Evolutionary conservation across 495 filamentous ascomycete species (phyloP).

Genomic region (Xylaria sp.): DNA sequence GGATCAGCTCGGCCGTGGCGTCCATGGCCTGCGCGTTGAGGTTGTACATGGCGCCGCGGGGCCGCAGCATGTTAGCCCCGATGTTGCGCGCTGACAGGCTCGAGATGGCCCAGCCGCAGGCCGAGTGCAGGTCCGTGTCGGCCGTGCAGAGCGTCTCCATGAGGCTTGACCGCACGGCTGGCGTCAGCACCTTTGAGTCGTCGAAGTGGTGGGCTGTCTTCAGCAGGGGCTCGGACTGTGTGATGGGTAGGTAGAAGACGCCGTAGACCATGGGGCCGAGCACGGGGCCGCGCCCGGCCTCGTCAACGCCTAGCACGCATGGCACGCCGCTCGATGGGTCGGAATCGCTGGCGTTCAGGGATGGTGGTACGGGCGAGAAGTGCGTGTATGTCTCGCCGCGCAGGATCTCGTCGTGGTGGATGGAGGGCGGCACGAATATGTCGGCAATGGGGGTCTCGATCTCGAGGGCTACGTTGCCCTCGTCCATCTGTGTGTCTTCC

Average conservation of each 20-base stretch:
- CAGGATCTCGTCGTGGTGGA: slow-evolving; percentile 66
- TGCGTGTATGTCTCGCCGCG: slow-evolving; percentile 82
- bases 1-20: slow-evolving; percentile 86
- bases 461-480: slow-evolving; percentile 47
- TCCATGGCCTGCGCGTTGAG: slow-evolving; percentile 98
- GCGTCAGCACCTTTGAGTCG: slow-evolving; percentile 88
- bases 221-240: slow-evolving; percentile 73
- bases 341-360: slow-evolving; percentile 41
- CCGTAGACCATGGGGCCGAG: slow-evolving; percentile 98
- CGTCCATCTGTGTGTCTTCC: slow-evolving; percentile 54
- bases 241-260: slow-evolving; percentile 79
- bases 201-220: slow-evolving; percentile 82
- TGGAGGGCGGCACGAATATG: slow-evolving; percentile 81
- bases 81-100: slow-evolving; percentile 87
- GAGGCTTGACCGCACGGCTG: slow-evolving; percentile 71
- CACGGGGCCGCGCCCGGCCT: slow-evolving; percentile 94
- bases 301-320: slow-evolving; percentile 81
- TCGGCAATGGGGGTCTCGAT: slow-evolving; percentile 63
- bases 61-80: slow-evolving; percentile 76
- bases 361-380: slow-evolving; percentile 73
- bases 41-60: slow-evolving; percentile 73
- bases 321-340: slow-evolving; percentile 30
- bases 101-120: slow-evolving; percentile 83
- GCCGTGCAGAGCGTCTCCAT: slow-evolving; percentile 78
- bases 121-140: slow-evolving; percentile 64